Percentiles rank a stretch among this genome's conserved stretches.
Evolutionary conservation across 2,329 filamentous ascomycete genomes (phyloP).

Genomic region (Neonectria coccinea): DNA sequence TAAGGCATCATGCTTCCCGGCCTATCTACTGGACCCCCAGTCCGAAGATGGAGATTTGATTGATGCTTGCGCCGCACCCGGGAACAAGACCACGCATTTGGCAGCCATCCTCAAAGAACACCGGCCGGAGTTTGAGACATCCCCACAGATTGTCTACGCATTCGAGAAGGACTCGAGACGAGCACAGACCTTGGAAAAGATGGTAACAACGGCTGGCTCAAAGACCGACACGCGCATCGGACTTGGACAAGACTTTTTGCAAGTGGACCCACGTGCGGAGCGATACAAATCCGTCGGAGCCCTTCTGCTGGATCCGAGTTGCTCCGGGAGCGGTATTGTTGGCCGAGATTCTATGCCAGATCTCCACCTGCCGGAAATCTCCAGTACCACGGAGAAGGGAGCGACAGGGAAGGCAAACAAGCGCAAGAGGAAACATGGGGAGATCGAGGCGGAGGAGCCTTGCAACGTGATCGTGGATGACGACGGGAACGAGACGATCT

Average conservation of each 20-base stretch:
- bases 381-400: slow-evolving; percentile 36
- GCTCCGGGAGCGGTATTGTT: slow-evolving; percentile 94
- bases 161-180: slow-evolving; percentile 82
- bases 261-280: slow-evolving; percentile 72
- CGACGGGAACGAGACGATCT: slow-evolving; percentile 66
- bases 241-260: slow-evolving; percentile 84
- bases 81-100: slow-evolving; percentile 96
- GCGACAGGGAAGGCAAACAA: slow-evolving; percentile 40
- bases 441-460: slow-evolving; percentile 46
- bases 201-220: slow-evolving; percentile 84
- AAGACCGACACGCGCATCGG: slow-evolving; percentile 74
- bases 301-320: slow-evolving; percentile 91
- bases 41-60: slow-evolving; percentile 79
- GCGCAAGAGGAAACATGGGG: slow-evolving; percentile 61
- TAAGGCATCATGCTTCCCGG: slow-evolving; percentile 96
- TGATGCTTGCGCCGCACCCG: slow-evolving; percentile 94
- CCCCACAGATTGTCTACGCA: slow-evolving; percentile 70
- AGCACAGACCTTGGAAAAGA: slow-evolving; percentile 82
- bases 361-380: slow-evolving; percentile 67
- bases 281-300: slow-evolving; percentile 79
- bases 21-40: slow-evolving; percentile 81
- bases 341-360: slow-evolving; percentile 83
- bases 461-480: slow-evolving; percentile 64
- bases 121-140: slow-evolving; percentile 51
- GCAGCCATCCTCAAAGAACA: slow-evolving; percentile 75